These are phyloP conservation scores for Torrubiella hemipterigena DNA, from an alignment of 2,329 filamentous ascomycete species.

Conservation along the genomic window DNA sequence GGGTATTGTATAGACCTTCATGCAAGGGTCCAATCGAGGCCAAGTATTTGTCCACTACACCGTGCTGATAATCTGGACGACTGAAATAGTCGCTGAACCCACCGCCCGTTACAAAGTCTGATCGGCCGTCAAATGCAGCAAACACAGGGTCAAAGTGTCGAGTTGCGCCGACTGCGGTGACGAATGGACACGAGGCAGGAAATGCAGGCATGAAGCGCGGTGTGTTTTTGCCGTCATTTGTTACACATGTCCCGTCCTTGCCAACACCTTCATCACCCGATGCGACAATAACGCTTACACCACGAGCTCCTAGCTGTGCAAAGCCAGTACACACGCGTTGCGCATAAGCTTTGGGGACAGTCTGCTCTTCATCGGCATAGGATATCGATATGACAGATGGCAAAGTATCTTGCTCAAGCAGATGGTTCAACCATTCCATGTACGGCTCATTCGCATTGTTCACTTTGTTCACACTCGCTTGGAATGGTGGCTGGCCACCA, in stretches of 20 bases:
- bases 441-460: conserved; percentile 55
- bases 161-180: conserved; percentile 47
- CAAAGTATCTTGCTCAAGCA: conserved; percentile 39
- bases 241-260: conserved; percentile 1
- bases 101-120: conserved; percentile 22
- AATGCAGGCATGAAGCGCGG: conserved; percentile 24
- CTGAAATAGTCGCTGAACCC: conserved; percentile 19
- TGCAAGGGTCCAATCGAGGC: background rate
- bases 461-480: conserved; percentile 8
- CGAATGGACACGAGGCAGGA: conserved; percentile 33
- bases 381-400: conserved; percentile 52
- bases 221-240: conserved; percentile 6
- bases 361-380: conserved; percentile 57
- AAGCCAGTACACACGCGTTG: conserved; percentile 47
- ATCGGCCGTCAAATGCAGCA: conserved; percentile 36
- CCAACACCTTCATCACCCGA: conserved; percentile 35
- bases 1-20: background rate
- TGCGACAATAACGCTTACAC: conserved; percentile 49
- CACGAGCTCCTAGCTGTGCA: conserved; percentile 50
- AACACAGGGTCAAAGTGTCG: conserved; percentile 29
- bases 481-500: conserved; percentile 4
- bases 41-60: conserved; percentile 10
- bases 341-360: conserved; percentile 45
- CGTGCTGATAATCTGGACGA: conserved; percentile 2
- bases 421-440: conserved; percentile 48